phyloP scores from a whole-genome alignment of 2,329 filamentous ascomycete genomes.

The Endoconidiophora laricicola region DNA sequence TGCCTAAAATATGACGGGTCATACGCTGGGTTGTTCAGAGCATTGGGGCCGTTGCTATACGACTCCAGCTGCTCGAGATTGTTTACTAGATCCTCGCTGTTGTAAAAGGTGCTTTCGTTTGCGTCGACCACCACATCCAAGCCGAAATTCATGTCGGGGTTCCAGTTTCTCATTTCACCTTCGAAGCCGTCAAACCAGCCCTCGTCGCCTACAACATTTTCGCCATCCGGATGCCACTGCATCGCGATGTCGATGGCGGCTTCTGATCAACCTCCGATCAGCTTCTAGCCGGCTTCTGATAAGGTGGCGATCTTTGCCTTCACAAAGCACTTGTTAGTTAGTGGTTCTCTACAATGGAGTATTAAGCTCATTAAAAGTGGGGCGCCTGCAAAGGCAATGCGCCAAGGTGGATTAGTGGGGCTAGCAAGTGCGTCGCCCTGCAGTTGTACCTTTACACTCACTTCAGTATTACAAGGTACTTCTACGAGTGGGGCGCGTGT shows the following conservation, averaged over 20 bases:
- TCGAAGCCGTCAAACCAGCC: constrained; percentile 4
- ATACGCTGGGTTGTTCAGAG: constrained; percentile 1
- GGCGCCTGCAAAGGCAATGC: background rate
- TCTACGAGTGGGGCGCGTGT: background rate
- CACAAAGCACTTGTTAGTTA: background rate
- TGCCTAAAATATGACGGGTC: constrained; percentile 7
- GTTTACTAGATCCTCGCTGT: background rate
- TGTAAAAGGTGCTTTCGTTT: background rate
- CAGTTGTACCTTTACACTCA: constrained; percentile 1
- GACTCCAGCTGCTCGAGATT: background rate
- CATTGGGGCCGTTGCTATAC: background rate
- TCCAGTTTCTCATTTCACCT: background rate
- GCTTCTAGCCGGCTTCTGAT: too few relatives aligned
- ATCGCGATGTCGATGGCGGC: background rate
- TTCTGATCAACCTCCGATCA: too few relatives aligned
- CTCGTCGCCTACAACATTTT: background rate
- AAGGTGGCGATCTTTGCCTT: too few relatives aligned
- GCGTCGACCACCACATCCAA: background rate
- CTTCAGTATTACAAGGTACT: constrained; percentile 3
- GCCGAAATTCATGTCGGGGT: background rate
- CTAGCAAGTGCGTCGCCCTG: background rate
- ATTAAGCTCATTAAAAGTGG: constrained; percentile 1
- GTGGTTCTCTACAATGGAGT: background rate
- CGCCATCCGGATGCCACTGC: constrained; percentile 5
- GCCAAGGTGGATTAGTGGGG: background rate